Percentiles rank a stretch among this genome's conserved stretches.
Evolutionary conservation across 352 stramenopile genomes (phyloP).

Genomic region (Phytophthora hybrid): DNA sequence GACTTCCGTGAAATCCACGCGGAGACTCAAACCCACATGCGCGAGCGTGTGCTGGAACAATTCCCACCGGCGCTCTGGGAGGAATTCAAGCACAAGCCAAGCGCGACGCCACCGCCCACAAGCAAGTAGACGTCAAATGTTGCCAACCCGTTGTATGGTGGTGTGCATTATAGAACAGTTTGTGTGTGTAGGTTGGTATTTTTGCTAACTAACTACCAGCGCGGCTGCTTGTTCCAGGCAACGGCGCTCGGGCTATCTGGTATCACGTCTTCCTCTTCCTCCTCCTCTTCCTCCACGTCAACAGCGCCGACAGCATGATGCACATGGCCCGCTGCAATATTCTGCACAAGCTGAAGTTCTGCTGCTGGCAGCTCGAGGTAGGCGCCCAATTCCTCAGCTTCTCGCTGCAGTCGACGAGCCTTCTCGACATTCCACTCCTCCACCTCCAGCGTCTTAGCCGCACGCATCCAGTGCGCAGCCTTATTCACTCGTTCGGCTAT

Average conservation of each 20-base stretch:
- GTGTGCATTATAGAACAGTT: conserved; percentile 31
- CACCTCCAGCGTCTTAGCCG: conserved; percentile 68
- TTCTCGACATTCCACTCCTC: conserved; percentile 78
- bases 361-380: conserved; percentile 73
- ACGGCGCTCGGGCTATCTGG: conserved; percentile 27
- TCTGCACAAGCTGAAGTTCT: conserved; percentile 72
- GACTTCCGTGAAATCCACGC: conserved; percentile 61
- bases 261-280: conserved; percentile 33
- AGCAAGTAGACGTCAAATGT: conserved; percentile 21
- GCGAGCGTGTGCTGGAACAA: conserved; percentile 62
- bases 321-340: conserved; percentile 32
- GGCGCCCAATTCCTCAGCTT: conserved; percentile 63
- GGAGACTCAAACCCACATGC: conserved; percentile 73
- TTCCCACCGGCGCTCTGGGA: conserved; percentile 69
- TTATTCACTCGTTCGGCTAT: conserved; percentile 75
- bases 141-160: not conserved
- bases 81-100: conserved; percentile 57
- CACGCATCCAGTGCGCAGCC: conserved; percentile 68
- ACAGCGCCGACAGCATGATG: not conserved
- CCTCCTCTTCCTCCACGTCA: conserved; percentile 30
- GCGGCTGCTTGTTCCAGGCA: conserved; percentile 42
- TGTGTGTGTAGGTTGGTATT: conserved; percentile 12
- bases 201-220: conserved; percentile 28
- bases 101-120: conserved; percentile 3
- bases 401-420: conserved; percentile 47